Percentiles rank a stretch among this genome's conserved stretches.
Conservation (phyloP, 192 early-diverging fungal species). For the Lunasporangiospora selenospora region DNA sequence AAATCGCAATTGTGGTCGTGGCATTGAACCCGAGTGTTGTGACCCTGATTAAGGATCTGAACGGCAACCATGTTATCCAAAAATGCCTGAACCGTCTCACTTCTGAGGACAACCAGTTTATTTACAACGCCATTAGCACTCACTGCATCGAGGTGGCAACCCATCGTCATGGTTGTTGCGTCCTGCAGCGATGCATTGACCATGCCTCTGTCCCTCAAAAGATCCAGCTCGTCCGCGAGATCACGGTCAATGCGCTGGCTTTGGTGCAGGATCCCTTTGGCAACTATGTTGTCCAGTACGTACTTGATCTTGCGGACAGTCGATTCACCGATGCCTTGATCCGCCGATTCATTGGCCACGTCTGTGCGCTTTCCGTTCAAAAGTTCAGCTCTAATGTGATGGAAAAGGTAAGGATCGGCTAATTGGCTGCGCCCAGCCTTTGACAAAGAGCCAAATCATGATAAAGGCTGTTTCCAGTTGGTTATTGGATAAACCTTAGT, state of each 20-base stretch:
- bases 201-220: conserved; percentile 68
- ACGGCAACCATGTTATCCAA: conserved; percentile 89
- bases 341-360: conserved; percentile 69
- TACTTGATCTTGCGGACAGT: conserved; percentile 71
- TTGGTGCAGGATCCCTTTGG: conserved; percentile 86
- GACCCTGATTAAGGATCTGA: conserved; percentile 80
- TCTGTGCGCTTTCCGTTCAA: conserved; percentile 77
- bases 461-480: neutral
- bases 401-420: conserved; percentile 81
- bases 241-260: conserved; percentile 67
- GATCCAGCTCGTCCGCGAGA: conserved; percentile 70
- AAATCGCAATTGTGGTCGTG: conserved; percentile 61
- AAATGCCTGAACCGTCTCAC: conserved; percentile 77
- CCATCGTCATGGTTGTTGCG: conserved; percentile 86
- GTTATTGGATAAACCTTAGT: neutral
- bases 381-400: conserved; percentile 89
- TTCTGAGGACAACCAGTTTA: conserved; percentile 78
- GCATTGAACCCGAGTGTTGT: conserved; percentile 73
- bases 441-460: neutral
- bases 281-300: conserved; percentile 89
- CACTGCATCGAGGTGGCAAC: conserved; percentile 80
- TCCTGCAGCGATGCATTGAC: conserved; percentile 86
- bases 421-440: too few relatives aligned
- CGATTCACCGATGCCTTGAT: conserved; percentile 71
- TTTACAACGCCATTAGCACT: conserved; percentile 73